Evolutionary conservation across 1,284 basidiomycete genomes (phyloP), one percentile per base, ranked within the genome.

Genomic region (Peniophora sp.): DNA sequence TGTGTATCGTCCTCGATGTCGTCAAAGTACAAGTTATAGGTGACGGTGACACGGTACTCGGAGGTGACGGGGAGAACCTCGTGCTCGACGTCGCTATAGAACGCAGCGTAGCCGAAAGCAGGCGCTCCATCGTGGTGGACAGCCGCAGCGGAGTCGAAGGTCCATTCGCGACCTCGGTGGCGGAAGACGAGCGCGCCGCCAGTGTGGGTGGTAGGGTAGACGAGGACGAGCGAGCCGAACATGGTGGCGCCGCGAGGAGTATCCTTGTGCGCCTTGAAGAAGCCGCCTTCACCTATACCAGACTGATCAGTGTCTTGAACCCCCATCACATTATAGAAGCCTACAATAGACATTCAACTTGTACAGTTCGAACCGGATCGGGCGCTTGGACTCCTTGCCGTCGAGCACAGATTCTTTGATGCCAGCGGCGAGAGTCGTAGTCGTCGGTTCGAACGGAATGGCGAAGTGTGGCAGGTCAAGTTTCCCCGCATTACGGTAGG

Each of bases 201-300:
- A 53, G 68, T 62, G 51, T 77, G 70, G 0, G 58, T 16, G 0
- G 71, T 71, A 16, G 70, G 70, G 52, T 66, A 66, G 8, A 72
- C 63, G 45, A 75, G 51, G 19, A 76, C 68, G 14, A 75, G 69
- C 2, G 74, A 75, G 17, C 68, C 73, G 48, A 75, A 70, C 72
- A 72, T 74, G 14, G 58, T 60, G 16, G 62, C 53, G 19, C 58
- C 56, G 2, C 65, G 65, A 2, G 70, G 69, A 0, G 70, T 73
- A 50, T 73, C 72, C 45, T 67, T 62, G 59, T 73, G 71, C 0
- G 67, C 45, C 49, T 71, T 71, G 64, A 73, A 74, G 57, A 73
- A 74, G 0, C 65, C 65, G 3, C 65, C 71, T 41, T 66, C 53
- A 11, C 64, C 71, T 73, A 36, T 1, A 14, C 10, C 27, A 32